A percentile compares a stretch with the other conserved stretches of the same genome.
phyloP scores from a whole-genome alignment of 805 yeast species.

The Candida sakaeoensis region DNA sequence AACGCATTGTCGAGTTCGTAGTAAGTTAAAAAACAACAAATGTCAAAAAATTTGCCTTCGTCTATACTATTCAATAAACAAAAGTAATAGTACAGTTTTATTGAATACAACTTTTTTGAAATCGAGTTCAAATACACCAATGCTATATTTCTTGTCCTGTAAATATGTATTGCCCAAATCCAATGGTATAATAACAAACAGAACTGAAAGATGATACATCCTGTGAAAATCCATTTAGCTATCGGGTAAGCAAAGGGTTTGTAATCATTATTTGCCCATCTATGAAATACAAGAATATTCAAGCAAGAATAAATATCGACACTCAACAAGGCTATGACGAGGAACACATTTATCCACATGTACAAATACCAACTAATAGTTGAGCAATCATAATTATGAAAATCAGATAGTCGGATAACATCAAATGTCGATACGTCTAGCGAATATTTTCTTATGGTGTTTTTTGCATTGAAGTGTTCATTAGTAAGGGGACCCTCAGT shows the following conservation, averaged over 20 bases:
- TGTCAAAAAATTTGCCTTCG: constrained; percentile 58
- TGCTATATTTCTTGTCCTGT: constrained; percentile 61
- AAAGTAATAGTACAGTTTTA: constrained; percentile 57
- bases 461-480: constrained; percentile 11
- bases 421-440: constrained; percentile 46
- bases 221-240: constrained; percentile 71
- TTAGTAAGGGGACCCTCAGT: not conserved
- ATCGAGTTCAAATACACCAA: constrained; percentile 64
- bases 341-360: constrained; percentile 46
- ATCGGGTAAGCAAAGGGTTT: constrained; percentile 46
- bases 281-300: constrained; percentile 65
- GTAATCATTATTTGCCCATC: constrained; percentile 56
- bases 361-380: constrained; percentile 43
- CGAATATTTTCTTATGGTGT: constrained; percentile 18
- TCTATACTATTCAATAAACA: constrained; percentile 72
- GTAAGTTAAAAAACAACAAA: constrained; percentile 62
- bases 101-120: constrained; percentile 55
- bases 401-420: constrained; percentile 42
- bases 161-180: constrained; percentile 55
- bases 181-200: constrained; percentile 54
- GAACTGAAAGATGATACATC: constrained; percentile 73
- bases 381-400: constrained; percentile 40
- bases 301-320: constrained; percentile 80
- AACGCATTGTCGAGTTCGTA: constrained; percentile 62
- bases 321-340: constrained; percentile 50